These are phyloP conservation scores for Phylloporus scabripes DNA, from an alignment of 768 basidiomycete genomes.

Conservation along the genomic window DNA sequence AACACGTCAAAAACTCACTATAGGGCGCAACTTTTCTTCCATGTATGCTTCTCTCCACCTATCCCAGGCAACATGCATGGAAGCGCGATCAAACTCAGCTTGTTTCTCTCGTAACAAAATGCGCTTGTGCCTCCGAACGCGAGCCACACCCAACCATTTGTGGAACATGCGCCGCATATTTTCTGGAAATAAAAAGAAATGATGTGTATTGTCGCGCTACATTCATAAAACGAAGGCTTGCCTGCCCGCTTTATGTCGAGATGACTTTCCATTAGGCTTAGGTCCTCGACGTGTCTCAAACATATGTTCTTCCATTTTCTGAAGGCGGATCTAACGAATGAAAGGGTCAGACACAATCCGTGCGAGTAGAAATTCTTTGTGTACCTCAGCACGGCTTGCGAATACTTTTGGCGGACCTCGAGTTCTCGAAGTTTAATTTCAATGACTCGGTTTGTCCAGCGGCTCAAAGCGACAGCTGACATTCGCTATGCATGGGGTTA, in stretches of 20 bases:
- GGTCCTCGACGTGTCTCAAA: slow-evolving; percentile 60
- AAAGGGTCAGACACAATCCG: slow-evolving; percentile 17
- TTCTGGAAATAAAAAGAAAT: slow-evolving; percentile 38
- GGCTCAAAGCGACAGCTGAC: slow-evolving; percentile 40
- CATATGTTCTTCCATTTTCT: slow-evolving; percentile 63
- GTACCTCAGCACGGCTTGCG: slow-evolving; percentile 36
- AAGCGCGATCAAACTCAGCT: slow-evolving; percentile 50
- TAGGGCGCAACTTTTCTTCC: slow-evolving; percentile 57
- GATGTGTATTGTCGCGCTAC: slow-evolving; percentile 1
- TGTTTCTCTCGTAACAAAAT: slow-evolving; percentile 55
- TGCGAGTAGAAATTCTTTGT: slow-evolving; percentile 1
- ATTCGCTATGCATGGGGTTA: slow-evolving; percentile 41
- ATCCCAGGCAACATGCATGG: slow-evolving; percentile 61
- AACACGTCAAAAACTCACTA: slow-evolving; percentile 39
- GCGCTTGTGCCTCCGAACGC: slow-evolving; percentile 57
- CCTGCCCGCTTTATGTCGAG: slow-evolving; percentile 78
- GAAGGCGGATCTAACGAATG: slow-evolving; percentile 45
- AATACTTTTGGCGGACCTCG: slow-evolving; percentile 48
- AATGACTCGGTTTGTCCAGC: slow-evolving; percentile 72
- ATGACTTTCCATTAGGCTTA: slow-evolving; percentile 81
- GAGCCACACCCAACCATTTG: slow-evolving; percentile 61
- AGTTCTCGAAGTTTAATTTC: slow-evolving; percentile 68
- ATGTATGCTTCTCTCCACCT: slow-evolving; percentile 72
- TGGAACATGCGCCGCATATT: slow-evolving; percentile 60
- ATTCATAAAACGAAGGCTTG: slow-evolving; percentile 21